Base-by-base conservation (phyloP, 768 basidiomycete species). In the Scleroderma citrinum region DNA sequence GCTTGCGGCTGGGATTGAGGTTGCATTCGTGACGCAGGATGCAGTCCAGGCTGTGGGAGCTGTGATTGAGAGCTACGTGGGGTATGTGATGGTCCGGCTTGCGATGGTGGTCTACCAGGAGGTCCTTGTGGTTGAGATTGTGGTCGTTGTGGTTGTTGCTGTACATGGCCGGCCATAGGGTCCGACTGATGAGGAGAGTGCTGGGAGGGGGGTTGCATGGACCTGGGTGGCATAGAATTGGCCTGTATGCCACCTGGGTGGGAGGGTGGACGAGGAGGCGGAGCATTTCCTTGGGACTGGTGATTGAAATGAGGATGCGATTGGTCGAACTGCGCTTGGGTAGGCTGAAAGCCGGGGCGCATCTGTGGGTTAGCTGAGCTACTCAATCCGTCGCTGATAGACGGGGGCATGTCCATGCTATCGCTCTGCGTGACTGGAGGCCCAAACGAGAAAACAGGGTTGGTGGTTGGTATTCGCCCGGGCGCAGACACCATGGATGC, bases 301-400 rank as follows among this genome's bases (percentile, higher is more conserved):
- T 67, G 59, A 20, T 63, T 63, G 45, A 72, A 74, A 54, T 67
- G 63, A 47, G 56, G 26, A 30, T 72, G 74, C 71, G 82, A 80
- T 57, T 80, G 74, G 48, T 78, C 78, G 52, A 76, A 74, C 48
- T 80, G 77, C 58, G 82, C 81, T 2, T 85, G 82, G 0, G 83
- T 85, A 12, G 74, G 60, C 24, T 74, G 74, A 56, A 82, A 80
- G 7, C 64, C 59, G 5, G 68, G 26, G 23, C 76, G 76, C 29
- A 57, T 56, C 24, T 46, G 42, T 20, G 56, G 46, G 44, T 62
- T 70, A 10, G 72, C 57, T 16, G 76, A 64, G 37, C 67, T 66
- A 32, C 70, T 69, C 30, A 66, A 72, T 46, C 60, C 69, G 29
- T 69, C 64, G 32, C 68, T 64, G 40, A 72, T 70, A n/a, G 71